phyloP scores from a whole-genome alignment of 2,329 filamentous ascomycete species.

The Phyllosticta citribraziliensis region DNA sequence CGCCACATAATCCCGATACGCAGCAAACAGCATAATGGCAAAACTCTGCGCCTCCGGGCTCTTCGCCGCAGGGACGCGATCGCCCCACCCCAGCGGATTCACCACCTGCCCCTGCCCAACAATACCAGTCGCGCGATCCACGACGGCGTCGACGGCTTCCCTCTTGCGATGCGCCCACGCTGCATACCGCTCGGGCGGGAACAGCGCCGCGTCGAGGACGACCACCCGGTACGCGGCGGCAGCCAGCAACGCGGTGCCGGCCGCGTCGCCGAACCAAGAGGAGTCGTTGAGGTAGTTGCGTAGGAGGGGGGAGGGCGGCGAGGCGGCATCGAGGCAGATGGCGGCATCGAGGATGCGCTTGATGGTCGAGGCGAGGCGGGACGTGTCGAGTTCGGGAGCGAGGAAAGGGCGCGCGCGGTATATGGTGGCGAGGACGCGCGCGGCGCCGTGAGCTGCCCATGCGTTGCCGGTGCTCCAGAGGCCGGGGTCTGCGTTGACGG shows the following conservation, averaged over 20 bases:
- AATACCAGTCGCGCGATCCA: slow-evolving; percentile 29
- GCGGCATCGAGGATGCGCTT: slow-evolving; percentile 28
- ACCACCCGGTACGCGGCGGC: slow-evolving; percentile 38
- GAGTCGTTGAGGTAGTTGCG: slow-evolving; percentile 39
- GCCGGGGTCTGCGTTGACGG: slow-evolving; percentile 25
- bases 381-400: slow-evolving; percentile 16
- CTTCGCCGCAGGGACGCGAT: slow-evolving; percentile 19
- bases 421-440: slow-evolving; percentile 36
- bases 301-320: slow-evolving; percentile 27
- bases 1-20: slow-evolving; percentile 21
- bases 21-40: slow-evolving; percentile 33
- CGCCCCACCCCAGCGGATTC: slow-evolving; percentile 32
- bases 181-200: slow-evolving; percentile 25
- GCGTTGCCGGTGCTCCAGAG: slow-evolving; percentile 42
- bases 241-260: slow-evolving; percentile 38
- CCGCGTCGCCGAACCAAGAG: slow-evolving; percentile 38
- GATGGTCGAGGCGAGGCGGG: slow-evolving; percentile 23
- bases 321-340: slow-evolving; percentile 25
- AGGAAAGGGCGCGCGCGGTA: slow-evolving; percentile 20
- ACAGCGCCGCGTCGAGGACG: slow-evolving; percentile 29
- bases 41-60: slow-evolving; percentile 37
- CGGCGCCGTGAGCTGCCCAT: slow-evolving; percentile 40
- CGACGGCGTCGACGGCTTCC: slow-evolving; percentile 23
- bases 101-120: slow-evolving; percentile 32
- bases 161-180: slow-evolving; percentile 36